A percentile compares a stretch with the other conserved stretches of the same genome.
These are phyloP conservation scores for Chaetomium olivaceum DNA, from an alignment of 2,329 filamentous ascomycete species.

Conservation along the genomic window DNA sequence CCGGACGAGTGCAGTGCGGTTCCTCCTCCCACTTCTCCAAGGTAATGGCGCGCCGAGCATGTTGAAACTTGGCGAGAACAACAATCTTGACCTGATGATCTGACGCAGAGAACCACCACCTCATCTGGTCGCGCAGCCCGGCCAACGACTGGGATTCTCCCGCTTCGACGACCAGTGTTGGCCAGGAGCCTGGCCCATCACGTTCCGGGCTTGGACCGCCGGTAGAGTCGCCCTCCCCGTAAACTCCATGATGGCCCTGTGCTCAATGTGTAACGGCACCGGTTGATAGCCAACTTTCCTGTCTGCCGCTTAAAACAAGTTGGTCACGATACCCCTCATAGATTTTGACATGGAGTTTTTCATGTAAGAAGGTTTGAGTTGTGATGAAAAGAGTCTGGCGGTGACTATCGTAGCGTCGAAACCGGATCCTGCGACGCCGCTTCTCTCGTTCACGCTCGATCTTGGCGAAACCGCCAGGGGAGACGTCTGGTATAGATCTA, in stretches of 20 bases:
- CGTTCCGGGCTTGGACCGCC: conserved; percentile 15
- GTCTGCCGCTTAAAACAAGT: conserved; percentile 1
- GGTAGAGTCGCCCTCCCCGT: conserved; percentile 14
- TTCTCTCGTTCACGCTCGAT: conserved; percentile 19
- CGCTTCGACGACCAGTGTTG: conserved; percentile 26
- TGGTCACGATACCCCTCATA: not conserved
- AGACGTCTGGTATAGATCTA: conserved; percentile 20
- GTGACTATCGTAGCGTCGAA: conserved; percentile 20
- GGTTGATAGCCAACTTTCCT: not conserved
- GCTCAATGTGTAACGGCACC: not conserved
- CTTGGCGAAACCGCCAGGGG: conserved; percentile 12
- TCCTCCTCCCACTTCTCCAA: conserved; percentile 29
- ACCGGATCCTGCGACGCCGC: conserved; percentile 16
- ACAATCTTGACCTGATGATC: conserved; percentile 29
- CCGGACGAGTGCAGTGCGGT: conserved; percentile 13
- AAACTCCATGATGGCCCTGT: conserved; percentile 6
- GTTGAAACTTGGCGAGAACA: conserved; percentile 25
- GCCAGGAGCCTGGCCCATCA: conserved; percentile 20
- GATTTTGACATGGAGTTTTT: conserved; percentile 2
- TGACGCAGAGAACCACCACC: conserved; percentile 28
- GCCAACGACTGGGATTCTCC: conserved; percentile 19
- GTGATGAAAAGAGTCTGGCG: conserved; percentile 18
- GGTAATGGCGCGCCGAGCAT: conserved; percentile 12
- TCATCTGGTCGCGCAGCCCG: conserved; percentile 20
- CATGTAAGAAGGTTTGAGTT: conserved; percentile 5